These are phyloP conservation scores for Allomyces arbusculus DNA, from an alignment of 192 early-diverging fungal genomes.

Conservation along the genomic window DNA sequence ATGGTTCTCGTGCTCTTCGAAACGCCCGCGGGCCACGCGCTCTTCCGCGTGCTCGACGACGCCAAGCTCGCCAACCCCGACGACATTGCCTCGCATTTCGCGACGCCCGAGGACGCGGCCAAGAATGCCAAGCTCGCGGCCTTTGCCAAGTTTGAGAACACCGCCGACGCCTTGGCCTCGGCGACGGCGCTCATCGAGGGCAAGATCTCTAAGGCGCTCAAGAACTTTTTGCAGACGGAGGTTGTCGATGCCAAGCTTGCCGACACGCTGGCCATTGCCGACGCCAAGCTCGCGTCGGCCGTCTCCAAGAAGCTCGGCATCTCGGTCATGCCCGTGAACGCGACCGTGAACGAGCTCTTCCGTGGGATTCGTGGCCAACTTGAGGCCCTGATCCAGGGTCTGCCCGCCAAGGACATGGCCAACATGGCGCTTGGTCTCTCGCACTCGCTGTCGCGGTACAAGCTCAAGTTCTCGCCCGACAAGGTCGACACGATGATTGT, in stretches of 20 bases:
- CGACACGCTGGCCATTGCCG: conserved; percentile 73
- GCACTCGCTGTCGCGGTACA: conserved; percentile 95
- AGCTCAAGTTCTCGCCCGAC: conserved; percentile 98
- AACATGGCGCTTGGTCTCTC: conserved; percentile 96
- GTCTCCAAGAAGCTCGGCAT: conserved; percentile 74
- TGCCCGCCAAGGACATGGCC: conserved; percentile 68
- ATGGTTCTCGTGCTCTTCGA: conserved; percentile 89
- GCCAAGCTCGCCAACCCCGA: conserved; percentile 73
- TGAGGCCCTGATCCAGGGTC: conserved; percentile 68
- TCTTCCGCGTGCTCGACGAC: conserved; percentile 87
- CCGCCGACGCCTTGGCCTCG: conserved; percentile 85
- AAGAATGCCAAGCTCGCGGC: conserved; percentile 83
- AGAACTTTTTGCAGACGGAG: conserved; percentile 70
- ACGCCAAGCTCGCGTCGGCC: conserved; percentile 79
- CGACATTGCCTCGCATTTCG: conserved; percentile 70
- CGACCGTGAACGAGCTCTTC: conserved; percentile 74
- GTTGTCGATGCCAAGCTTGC: conserved; percentile 29
- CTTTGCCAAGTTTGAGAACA: conserved; percentile 97
- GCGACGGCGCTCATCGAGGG: conserved; percentile 93
- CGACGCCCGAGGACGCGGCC: conserved; percentile 69
- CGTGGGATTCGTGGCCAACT: conserved; percentile 91
- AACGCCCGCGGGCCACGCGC: conserved; percentile 87
- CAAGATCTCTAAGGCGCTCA: conserved; percentile 85
- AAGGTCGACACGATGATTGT: conserved; percentile 99
- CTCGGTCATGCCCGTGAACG: conserved; percentile 55